These are phyloP conservation scores for Torrubiella hemipterigena DNA, from an alignment of 2,329 filamentous ascomycete species.

Conservation along the genomic window DNA sequence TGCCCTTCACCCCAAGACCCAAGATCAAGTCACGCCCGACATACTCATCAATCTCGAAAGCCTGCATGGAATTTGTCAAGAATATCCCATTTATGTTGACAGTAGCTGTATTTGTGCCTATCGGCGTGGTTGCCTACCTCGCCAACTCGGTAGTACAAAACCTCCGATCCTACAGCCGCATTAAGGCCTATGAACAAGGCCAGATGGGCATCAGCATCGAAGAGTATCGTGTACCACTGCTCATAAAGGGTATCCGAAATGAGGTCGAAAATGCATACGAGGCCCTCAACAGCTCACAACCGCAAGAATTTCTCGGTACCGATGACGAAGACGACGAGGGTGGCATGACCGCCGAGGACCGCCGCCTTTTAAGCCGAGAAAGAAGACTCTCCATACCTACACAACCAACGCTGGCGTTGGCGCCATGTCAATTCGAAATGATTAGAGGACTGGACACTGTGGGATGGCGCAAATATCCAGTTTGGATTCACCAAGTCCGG, in stretches of 20 bases:
- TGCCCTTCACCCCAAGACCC: constrained; percentile 43
- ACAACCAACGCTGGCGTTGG: constrained; percentile 64
- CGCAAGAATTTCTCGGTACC: constrained; percentile 57
- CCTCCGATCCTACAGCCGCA: constrained; percentile 60
- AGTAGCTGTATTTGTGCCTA: constrained; percentile 58
- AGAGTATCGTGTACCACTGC: constrained; percentile 63
- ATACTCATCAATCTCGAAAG: constrained; percentile 19
- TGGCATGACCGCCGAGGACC: constrained; percentile 24
- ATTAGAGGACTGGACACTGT: constrained; percentile 62
- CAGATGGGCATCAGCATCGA: constrained; percentile 54
- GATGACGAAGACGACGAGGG: constrained; percentile 33
- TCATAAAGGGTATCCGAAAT: constrained; percentile 63
- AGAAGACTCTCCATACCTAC: constrained; percentile 28
- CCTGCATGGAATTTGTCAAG: constrained; percentile 25
- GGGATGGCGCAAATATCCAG: constrained; percentile 52
- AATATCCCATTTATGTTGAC: constrained; percentile 52
- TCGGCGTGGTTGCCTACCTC: constrained; percentile 61
- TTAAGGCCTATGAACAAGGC: constrained; percentile 63
- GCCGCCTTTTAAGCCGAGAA: constrained; percentile 27
- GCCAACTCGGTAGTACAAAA: constrained; percentile 69
- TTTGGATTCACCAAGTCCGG: constrained; percentile 64
- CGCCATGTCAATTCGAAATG: constrained; percentile 73
- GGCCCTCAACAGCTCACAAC: constrained; percentile 54
- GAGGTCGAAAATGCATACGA: constrained; percentile 71
- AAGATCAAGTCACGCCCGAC: constrained; percentile 15